Base-by-base conservation (phyloP, 148 eudicot species). In the Oxyria digyna region DNA sequence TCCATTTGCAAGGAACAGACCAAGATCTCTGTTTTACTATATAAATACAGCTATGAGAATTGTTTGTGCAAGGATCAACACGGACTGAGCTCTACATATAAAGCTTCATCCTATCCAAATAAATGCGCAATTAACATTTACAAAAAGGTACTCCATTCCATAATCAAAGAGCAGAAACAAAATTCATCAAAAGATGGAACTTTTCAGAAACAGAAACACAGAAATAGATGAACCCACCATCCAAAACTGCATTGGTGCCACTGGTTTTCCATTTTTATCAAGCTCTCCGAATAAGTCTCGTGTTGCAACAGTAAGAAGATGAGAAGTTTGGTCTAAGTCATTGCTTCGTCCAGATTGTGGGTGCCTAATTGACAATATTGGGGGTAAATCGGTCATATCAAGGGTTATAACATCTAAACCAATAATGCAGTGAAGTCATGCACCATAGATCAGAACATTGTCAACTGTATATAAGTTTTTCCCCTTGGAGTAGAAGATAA, bases 191-290 rank as follows among this genome's bases (percentile, higher is more conserved):
- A 32, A 69, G 45, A 31, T 8, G 6, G 17, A 21, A 15, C 38
- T 8, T 20, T 12, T 23, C 24, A 23, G 32, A 38, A n/a, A n/a
- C n/a, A n/a, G n/a, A n/a, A 70, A 38, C 33, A 54, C n/a, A 70
- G 32, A 71, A 59, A n/a, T 50, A 52, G 8, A 26, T 18, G 54
- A 72, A 72, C 76, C 33, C 77, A 94, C 98, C 96, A 79, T 82
- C 96, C 91, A 94, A 74, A 94, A 94, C 68, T 91, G 95, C 89
- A 86, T 82, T 27, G 97, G 97, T 26, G 98, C 89, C 75, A 94
- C 97, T n/a, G 98, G 85, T 81, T 87, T 87, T 66, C 77, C 92
- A 76, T 79, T 94, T 76, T 87, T 94, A 79, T 94, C 98, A 48
- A 94, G 97, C 65, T 94, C 98, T 43, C 52, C 75, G 77, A 94